Evolutionary conservation across 495 filamentous ascomycete genomes (phyloP), one percentile per base, ranked within the genome.

Genomic region (Trichoderma erinaceum): DNA sequence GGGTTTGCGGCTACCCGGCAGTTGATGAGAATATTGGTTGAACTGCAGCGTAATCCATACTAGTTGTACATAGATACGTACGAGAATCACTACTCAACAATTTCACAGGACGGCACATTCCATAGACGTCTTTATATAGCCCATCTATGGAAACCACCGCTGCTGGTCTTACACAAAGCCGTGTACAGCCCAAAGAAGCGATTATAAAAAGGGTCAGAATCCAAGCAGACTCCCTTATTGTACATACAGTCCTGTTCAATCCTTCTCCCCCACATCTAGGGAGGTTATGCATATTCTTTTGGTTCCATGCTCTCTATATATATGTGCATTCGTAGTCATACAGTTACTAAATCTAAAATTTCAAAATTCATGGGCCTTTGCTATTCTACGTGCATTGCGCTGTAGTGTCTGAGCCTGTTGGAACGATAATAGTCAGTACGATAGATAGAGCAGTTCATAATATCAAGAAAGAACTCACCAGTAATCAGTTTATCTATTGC

Each of bases 401-500:
- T 16, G 75, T 69, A 52, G 70, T 72, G 29, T 75, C 76, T 74
- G 64, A 63, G 32, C 27, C 41, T 65, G 43, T 21, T 46, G 43
- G 10, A 48, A 67, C 23, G 6, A 41, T 7, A 43, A 18, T 25
- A 21, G 63, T 63, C 38, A 48, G 67, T 25, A 11, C 23, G 56
- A 21, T 48, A 38, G 4, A 65, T 64, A 25, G 58, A 63, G 66
- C 67, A 70, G 72, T 68, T 69, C 66, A 71, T 63, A 66, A 32
- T 67, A 38, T 23, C 58, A 44, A 38, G 52, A 44, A 66, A 43
- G 8, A 23, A 74, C 75, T 71, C 76, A 71, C 81, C 84, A 65
- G 69, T 75, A 13, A 83, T 77, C 72, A 92, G 87, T 76, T 92
- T 92, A 13, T 78, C 80, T 58, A 89, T 76, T 0, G 90, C 89